These are phyloP conservation scores for Colletotrichum plurivorum DNA, from an alignment of 2,329 filamentous ascomycete species.

Conservation along the genomic window DNA sequence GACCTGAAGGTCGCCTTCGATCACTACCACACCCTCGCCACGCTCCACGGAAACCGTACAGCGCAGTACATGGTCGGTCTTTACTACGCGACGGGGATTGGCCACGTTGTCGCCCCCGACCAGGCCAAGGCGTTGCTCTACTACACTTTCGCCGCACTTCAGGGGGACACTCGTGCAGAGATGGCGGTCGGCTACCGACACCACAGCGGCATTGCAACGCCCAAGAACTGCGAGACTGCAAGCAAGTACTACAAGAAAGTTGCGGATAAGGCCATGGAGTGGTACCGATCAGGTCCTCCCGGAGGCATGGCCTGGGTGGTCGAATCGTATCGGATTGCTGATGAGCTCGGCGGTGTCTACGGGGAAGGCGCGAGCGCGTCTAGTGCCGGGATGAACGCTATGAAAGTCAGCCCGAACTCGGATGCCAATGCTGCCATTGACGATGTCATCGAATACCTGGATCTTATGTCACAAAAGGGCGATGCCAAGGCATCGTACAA, in stretches of 20 bases:
- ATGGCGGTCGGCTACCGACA: slow-evolving; percentile 95
- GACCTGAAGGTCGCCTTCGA: slow-evolving; percentile 85
- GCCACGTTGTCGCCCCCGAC: slow-evolving; percentile 83
- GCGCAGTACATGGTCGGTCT: slow-evolving; percentile 97
- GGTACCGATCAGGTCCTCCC: slow-evolving; percentile 90
- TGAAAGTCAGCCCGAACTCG: slow-evolving; percentile 79
- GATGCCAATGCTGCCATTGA: slow-evolving; percentile 90
- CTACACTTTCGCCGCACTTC: slow-evolving; percentile 91
- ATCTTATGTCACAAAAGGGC: slow-evolving; percentile 90
- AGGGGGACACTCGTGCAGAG: slow-evolving; percentile 86
- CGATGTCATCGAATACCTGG: slow-evolving; percentile 94
- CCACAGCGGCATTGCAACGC: slow-evolving; percentile 86
- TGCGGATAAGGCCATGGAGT: slow-evolving; percentile 91
- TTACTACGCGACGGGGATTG: slow-evolving; percentile 95
- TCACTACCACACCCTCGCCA: slow-evolving; percentile 84
- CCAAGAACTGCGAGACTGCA: slow-evolving; percentile 87
- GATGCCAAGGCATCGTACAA: slow-evolving; percentile 90
- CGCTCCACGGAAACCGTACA: slow-evolving; percentile 85
- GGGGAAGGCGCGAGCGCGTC: slow-evolving; percentile 94
- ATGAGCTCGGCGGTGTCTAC: slow-evolving; percentile 92
- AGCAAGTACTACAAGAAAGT: slow-evolving; percentile 92
- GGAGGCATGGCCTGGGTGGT: slow-evolving; percentile 84
- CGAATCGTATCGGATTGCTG: slow-evolving; percentile 88
- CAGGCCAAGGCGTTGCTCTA: slow-evolving; percentile 94
- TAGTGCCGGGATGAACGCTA: slow-evolving; percentile 87